Evolutionary conservation across 1,284 basidiomycete species (phyloP).

Genomic region (Sporisorium sorghi): DNA sequence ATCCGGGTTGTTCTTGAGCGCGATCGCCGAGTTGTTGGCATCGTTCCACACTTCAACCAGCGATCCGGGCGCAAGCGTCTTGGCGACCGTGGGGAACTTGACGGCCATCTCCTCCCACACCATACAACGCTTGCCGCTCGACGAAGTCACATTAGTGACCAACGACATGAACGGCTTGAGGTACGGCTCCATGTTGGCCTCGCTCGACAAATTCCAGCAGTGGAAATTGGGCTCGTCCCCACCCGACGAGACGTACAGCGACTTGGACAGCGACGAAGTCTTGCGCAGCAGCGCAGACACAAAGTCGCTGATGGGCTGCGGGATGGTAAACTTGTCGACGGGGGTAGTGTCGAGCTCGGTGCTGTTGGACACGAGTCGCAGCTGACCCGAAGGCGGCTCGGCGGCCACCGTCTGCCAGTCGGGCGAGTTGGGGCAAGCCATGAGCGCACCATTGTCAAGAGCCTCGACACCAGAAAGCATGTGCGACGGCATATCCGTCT

Average conservation of each 20-base stretch:
- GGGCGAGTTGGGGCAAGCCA: slow-evolving; percentile 77
- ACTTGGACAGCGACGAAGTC: slow-evolving; percentile 72
- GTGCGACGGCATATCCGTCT: slow-evolving; percentile 83
- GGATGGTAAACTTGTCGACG: slow-evolving; percentile 66
- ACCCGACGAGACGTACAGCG: slow-evolving; percentile 79
- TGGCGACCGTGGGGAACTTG: slow-evolving; percentile 64
- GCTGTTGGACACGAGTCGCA: slow-evolving; percentile 66
- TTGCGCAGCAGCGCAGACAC: slow-evolving; percentile 54
- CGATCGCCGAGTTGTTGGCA: slow-evolving; percentile 74
- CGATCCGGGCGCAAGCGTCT: slow-evolving; percentile 75
- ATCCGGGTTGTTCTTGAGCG: slow-evolving; percentile 76
- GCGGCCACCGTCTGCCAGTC: slow-evolving; percentile 74
- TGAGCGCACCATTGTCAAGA: slow-evolving; percentile 76
- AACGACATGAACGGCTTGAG: slow-evolving; percentile 75
- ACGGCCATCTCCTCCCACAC: slow-evolving; percentile 77
- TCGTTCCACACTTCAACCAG: slow-evolving; percentile 81
- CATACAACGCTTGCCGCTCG: slow-evolving; percentile 74
- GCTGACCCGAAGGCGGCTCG: slow-evolving; percentile 84
- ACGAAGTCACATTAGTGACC: slow-evolving; percentile 73
- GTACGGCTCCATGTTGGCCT: slow-evolving; percentile 47
- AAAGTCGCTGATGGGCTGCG: slow-evolving; percentile 65
- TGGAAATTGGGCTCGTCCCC: slow-evolving; percentile 83
- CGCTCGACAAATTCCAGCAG: slow-evolving; percentile 74
- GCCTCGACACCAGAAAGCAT: slow-evolving; percentile 76
- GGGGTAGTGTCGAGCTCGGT: slow-evolving; percentile 74